A percentile compares a stretch with the other conserved stretches of the same genome.
These are phyloP conservation scores for Aspergillus alliaceus DNA, from an alignment of 2,329 filamentous ascomycete genomes.

Conservation along the genomic window DNA sequence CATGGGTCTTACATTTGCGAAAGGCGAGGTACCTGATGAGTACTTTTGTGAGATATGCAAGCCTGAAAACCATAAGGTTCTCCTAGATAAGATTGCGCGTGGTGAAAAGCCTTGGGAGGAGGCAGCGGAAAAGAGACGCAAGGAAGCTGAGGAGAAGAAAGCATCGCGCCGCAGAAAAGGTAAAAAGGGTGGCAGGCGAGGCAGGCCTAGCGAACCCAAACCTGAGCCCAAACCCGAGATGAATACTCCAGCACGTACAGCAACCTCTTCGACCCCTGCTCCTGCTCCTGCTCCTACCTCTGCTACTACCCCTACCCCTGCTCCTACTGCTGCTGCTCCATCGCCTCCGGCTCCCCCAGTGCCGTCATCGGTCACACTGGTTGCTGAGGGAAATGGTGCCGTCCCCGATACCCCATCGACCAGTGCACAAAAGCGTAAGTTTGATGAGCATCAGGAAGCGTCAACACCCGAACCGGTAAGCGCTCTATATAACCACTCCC, in stretches of 20 bases:
- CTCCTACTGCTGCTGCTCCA: slow-evolving; percentile 20
- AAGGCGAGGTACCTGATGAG: slow-evolving; percentile 71
- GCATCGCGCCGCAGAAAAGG: slow-evolving; percentile 59
- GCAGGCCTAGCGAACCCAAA: slow-evolving; percentile 62
- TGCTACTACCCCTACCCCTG: slow-evolving; percentile 21
- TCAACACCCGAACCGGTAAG: slow-evolving; percentile 33
- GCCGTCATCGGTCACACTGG: slow-evolving; percentile 20
- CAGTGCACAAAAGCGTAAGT: slow-evolving; percentile 46
- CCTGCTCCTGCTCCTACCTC: slow-evolving; percentile 25
- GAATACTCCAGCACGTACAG: slow-evolving; percentile 38
- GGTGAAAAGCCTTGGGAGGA: slow-evolving; percentile 88
- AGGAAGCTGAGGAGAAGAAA: slow-evolving; percentile 59
- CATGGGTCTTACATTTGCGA: slow-evolving; percentile 79
- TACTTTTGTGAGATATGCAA: slow-evolving; percentile 93
- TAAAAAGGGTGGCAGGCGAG: slow-evolving; percentile 60
- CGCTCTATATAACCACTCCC: background rate
- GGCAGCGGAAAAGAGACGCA: slow-evolving; percentile 62
- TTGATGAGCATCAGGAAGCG: slow-evolving; percentile 39
- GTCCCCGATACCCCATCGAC: slow-evolving; percentile 21
- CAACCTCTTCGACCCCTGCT: slow-evolving; percentile 11
- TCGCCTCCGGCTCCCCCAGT: slow-evolving; percentile 16
- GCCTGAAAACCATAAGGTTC: slow-evolving; percentile 77
- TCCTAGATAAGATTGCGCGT: slow-evolving; percentile 73
- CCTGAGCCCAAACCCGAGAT: slow-evolving; percentile 49
- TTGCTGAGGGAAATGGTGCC: slow-evolving; percentile 30